Evolutionary conservation across 768 basidiomycete genomes (phyloP).

Genomic region (Phylloporus sp.): DNA sequence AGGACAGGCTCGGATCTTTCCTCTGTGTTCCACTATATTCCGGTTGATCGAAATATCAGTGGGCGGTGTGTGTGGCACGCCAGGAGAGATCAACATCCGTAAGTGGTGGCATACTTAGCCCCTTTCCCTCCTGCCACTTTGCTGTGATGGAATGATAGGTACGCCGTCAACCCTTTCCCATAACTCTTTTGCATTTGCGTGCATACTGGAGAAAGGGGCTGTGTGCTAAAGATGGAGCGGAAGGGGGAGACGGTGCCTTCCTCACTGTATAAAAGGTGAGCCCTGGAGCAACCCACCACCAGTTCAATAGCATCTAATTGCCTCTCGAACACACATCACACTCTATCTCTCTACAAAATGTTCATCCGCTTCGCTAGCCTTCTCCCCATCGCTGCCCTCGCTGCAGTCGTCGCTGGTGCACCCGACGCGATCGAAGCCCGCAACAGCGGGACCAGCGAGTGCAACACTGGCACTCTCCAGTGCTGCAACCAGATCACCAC

Average conservation of each 20-base stretch:
- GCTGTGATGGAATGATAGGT: background rate
- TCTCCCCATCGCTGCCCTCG: too few relatives aligned
- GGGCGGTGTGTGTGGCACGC: background rate
- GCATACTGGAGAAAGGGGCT: background rate
- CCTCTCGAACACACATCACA: background rate
- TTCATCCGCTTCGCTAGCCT: slow-evolving; percentile 1
- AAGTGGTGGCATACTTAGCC: background rate
- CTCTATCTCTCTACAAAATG: slow-evolving; percentile 1
- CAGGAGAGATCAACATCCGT: background rate
- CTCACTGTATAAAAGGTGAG: slow-evolving; percentile 6
- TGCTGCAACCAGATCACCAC: slow-evolving; percentile 5
- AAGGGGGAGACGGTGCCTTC: too few relatives aligned
- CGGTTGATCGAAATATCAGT: background rate
- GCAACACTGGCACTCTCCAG: too few relatives aligned
- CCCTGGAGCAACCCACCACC: background rate
- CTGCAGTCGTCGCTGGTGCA: slow-evolving; percentile 1
- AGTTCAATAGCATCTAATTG: background rate
- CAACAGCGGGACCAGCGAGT: too few relatives aligned
- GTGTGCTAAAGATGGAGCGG: background rate
- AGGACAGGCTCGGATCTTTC: background rate
- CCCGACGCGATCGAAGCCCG: slow-evolving; percentile 4
- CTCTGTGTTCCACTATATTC: background rate
- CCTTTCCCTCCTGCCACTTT: background rate
- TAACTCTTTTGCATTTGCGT: background rate
- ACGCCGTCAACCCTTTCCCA: background rate